phyloP scores from a whole-genome alignment of 163 green algal species.

The Chlamydomonas reinhardtii region DNA sequence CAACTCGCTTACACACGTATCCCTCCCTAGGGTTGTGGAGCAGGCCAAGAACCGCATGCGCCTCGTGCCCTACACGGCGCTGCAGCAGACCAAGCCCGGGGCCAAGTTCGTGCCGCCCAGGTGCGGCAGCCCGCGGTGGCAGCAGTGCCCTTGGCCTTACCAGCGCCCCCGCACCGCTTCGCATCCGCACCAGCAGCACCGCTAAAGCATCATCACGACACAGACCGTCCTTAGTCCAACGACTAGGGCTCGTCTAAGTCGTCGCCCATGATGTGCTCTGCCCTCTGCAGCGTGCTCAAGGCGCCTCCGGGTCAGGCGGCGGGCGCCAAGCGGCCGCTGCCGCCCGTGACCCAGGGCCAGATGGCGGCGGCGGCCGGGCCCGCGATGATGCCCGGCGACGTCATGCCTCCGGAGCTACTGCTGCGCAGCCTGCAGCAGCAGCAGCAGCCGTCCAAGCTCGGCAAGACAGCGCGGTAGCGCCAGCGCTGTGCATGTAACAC shows the following conservation, averaged over 20 bases:
- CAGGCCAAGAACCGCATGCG: conserved; percentile 32
- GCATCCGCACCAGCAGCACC: no score
- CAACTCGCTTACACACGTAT: neutral
- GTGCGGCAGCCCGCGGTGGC: no score
- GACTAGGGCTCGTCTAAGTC: no score
- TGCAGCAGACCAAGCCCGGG: conserved; percentile 2
- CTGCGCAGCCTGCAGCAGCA: conserved; percentile 14
- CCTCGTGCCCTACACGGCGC: conserved; percentile 8
- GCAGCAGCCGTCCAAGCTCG: neutral
- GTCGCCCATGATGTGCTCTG: neutral
- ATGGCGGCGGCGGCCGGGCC: neutral
- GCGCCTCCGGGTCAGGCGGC: neutral
- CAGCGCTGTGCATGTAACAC: no score
- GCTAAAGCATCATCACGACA: no score
- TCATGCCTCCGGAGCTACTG: conserved; percentile 16
- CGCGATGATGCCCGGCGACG: neutral
- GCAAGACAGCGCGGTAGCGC: neutral
- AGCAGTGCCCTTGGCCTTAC: no score
- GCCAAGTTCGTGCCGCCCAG: conserved; percentile 18
- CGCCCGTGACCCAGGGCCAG: neutral
- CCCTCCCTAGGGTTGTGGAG: conserved; percentile 22
- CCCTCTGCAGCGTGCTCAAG: conserved; percentile 21
- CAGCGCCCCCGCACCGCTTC: no score
- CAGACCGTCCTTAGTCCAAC: no score
- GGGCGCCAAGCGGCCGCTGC: neutral